Evolutionary conservation across 352 stramenopile species (phyloP), one percentile per base, ranked within the genome.

Genomic region (Phytophthora vignae): DNA sequence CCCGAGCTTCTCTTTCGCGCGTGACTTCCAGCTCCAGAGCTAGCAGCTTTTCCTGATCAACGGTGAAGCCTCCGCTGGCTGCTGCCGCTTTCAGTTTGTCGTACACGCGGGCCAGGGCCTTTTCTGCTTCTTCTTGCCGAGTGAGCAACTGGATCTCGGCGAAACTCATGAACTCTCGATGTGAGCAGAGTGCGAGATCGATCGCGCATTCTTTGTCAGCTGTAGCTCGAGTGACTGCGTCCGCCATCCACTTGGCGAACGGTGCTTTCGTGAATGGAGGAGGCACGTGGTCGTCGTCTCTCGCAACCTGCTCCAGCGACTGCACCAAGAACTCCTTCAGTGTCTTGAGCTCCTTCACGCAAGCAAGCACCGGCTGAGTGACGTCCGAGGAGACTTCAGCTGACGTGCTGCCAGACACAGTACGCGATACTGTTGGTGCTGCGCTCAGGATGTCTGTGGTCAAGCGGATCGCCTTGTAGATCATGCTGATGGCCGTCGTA

Each of bases 381-480:
- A 90, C 64, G 15, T 90, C 83, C 14, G 85, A 80, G 5, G 84
- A 78, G 36, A 90, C 78, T 63, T 91, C 83, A 6, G 67, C 29
- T 33, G 29, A 57, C 14, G 40, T 49, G 4, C 19, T 69, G 1
- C 48, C 25, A 19, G 49, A 27, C 15, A 15, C 12, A n/a, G 21
- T 33, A 33, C 46, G 33, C 7, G 40, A 22, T 1, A 33, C 38
- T 11, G 40, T 33, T 19, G 75, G 66, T 15, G 63, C 77, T 10
- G 83, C 76, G 59, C 84, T 91, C 29, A 93, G 76, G 19, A 93
- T 87, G 46, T 91, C 83, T 21, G 84, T 92, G 3, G 83, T 76
- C 22, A 93, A 67, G 1, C 84, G 83, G 38, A 93, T 93, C n/a
- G 77, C 76, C 22, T 80, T 78, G 65, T 93, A 93, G 65, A 93